phyloP scores from a whole-genome alignment of 257 asterid genomes.

The Linderniella brevidens region DNA sequence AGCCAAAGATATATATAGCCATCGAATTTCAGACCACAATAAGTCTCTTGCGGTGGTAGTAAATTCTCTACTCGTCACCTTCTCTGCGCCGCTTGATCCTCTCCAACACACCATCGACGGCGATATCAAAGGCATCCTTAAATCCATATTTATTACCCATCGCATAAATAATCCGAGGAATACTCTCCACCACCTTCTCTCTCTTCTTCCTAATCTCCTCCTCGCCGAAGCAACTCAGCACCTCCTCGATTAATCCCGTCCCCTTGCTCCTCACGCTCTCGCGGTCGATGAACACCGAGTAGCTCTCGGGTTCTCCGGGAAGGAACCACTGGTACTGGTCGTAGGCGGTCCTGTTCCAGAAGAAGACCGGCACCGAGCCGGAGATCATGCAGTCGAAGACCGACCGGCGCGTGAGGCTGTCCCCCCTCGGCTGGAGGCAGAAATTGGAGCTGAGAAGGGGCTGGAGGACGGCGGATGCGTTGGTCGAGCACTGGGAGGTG shows the following conservation, averaged over 20 bases:
- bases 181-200: constrained; percentile 56
- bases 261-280: constrained; percentile 41
- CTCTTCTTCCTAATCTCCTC: constrained; percentile 53
- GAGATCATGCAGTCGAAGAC: constrained; percentile 49
- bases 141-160: constrained; percentile 36
- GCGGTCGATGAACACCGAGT: constrained; percentile 57
- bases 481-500: constrained; percentile 22
- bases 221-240: constrained; percentile 29
- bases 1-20: too few species aligned
- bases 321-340: constrained; percentile 81
- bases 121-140: constrained; percentile 78
- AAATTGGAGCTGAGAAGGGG: constrained; percentile 46
- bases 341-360: constrained; percentile 42
- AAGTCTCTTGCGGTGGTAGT: too few species aligned
- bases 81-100: constrained; percentile 32
- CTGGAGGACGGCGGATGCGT: constrained; percentile 22
- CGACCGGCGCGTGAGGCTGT: constrained; percentile 65
- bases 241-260: constrained; percentile 25
- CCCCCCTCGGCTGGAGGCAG: constrained; percentile 70
- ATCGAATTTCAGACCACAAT: too few species aligned
- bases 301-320: constrained; percentile 63
- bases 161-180: constrained; percentile 51
- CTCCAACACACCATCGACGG: constrained; percentile 64
- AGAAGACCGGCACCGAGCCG: constrained; percentile 56
- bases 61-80: too few species aligned